Conservation (phyloP, 257 asterid genomes). For the Przewalskia tangutica region DNA sequence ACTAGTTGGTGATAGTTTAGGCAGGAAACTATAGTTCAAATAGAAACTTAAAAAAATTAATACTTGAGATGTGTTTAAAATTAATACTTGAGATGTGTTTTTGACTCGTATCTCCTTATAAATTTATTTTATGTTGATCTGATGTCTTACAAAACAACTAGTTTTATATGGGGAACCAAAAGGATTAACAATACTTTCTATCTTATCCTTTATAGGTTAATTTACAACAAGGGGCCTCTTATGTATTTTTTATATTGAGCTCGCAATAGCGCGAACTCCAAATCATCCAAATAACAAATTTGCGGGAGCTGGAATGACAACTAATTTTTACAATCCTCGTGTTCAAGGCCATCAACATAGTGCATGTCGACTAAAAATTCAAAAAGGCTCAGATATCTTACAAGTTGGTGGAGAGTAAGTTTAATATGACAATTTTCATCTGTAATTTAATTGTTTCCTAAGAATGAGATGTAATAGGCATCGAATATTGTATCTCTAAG, state of each 20-base stretch:
- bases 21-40: no score
- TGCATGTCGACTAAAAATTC: not conserved
- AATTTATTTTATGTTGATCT: not conserved
- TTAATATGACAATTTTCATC: not conserved
- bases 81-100: no score
- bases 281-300: not conserved
- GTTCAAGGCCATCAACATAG: not conserved
- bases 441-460: not conserved
- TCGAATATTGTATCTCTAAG: not conserved
- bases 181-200: no score
- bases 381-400: not conserved
- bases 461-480: not conserved
- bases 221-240: no score
- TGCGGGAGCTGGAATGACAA: not conserved
- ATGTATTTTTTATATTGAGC: not conserved
- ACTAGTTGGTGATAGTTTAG: no score
- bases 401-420: not conserved
- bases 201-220: no score
- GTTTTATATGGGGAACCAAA: no score
- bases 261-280: not conserved
- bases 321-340: not conserved
- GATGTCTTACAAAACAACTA: not conserved
- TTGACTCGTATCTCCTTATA: no score
- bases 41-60: no score
- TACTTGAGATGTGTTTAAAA: no score